phyloP scores from a whole-genome alignment of 2,329 filamentous ascomycete genomes.

The Penicillium sp. region DNA sequence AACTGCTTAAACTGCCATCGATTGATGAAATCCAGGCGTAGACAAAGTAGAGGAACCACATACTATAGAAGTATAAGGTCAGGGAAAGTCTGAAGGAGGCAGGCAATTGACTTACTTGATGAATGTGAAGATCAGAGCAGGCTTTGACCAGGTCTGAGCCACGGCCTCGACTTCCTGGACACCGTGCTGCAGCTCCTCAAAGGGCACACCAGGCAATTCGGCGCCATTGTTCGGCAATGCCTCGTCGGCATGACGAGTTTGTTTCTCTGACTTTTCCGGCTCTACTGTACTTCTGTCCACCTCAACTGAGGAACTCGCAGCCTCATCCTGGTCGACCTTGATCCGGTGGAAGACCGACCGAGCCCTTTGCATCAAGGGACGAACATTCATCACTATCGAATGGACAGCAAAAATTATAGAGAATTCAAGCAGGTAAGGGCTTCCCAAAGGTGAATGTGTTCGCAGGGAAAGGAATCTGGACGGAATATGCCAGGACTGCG shows the following conservation, averaged over 20 bases:
- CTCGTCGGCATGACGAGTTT: background rate
- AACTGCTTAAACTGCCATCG: constrained; percentile 16
- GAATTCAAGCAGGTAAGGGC: background rate
- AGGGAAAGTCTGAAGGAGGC: background rate
- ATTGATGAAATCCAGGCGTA: constrained; percentile 19
- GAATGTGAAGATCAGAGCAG: constrained; percentile 14
- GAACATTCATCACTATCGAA: background rate
- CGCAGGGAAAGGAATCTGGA: background rate
- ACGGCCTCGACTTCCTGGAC: constrained; percentile 48
- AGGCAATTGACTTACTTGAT: constrained; percentile 13
- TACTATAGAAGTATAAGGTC: constrained; percentile 9
- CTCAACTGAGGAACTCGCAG: constrained; percentile 1
- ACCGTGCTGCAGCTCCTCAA: constrained; percentile 35
- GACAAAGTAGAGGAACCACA: constrained; percentile 23
- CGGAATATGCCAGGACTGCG: too few relatives aligned
- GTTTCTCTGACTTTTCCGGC: background rate
- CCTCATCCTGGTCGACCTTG: constrained; percentile 1
- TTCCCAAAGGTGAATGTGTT: background rate
- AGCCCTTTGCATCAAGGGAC: constrained; percentile 10
- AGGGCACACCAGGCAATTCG: constrained; percentile 5
- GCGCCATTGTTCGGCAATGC: constrained; percentile 9
- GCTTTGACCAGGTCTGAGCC: constrained; percentile 46
- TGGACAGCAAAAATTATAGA: background rate
- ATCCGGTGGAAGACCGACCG: constrained; percentile 8
- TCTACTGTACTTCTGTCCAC: background rate